These are phyloP conservation scores for Ceratobasidium papillatum DNA, from an alignment of 1,284 basidiomycete species.

Conservation along the genomic window DNA sequence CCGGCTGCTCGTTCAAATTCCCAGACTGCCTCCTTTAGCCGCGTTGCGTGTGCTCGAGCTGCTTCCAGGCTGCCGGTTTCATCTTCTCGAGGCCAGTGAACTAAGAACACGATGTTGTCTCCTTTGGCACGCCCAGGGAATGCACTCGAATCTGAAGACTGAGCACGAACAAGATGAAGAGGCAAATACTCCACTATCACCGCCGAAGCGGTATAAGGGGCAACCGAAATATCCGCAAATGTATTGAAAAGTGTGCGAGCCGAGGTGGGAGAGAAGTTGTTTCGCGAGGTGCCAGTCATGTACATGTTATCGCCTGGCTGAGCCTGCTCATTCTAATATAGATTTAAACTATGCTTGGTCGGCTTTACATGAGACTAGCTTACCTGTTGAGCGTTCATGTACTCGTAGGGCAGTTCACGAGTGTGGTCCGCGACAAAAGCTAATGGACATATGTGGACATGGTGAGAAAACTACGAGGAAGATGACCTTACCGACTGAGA, in stretches of 20 bases:
- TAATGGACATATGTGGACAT: not conserved
- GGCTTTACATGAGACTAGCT: too few species aligned
- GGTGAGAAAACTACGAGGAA: not conserved
- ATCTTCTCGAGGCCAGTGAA: conserved; percentile 9
- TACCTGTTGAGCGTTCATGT: conserved; percentile 31
- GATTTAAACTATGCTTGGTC: not conserved
- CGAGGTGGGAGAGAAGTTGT: not conserved
- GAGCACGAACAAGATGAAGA: conserved; percentile 23
- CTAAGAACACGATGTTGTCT: conserved; percentile 22
- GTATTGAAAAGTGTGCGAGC: conserved; percentile 15
- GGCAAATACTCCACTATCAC: conserved; percentile 29
- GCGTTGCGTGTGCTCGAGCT: conserved; percentile 15
- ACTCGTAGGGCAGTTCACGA: conserved; percentile 17
- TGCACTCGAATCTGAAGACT: conserved; percentile 1
- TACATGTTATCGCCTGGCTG: conserved; percentile 32
- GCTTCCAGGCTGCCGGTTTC: not conserved
- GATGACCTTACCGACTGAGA: not conserved
- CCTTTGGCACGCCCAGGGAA: conserved; percentile 18
- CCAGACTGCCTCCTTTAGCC: conserved; percentile 24
- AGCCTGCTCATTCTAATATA: conserved; percentile 22
- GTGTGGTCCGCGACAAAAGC: conserved; percentile 19
- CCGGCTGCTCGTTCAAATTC: not conserved
- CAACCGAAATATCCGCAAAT: conserved; percentile 11
- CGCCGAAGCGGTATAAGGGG: not conserved
- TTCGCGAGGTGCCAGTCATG: conserved; percentile 32